A percentile compares a stretch with the other conserved stretches of the same genome.
Conservation (phyloP, 768 basidiomycete genomes). For the Rhizopogon roseolus region DNA sequence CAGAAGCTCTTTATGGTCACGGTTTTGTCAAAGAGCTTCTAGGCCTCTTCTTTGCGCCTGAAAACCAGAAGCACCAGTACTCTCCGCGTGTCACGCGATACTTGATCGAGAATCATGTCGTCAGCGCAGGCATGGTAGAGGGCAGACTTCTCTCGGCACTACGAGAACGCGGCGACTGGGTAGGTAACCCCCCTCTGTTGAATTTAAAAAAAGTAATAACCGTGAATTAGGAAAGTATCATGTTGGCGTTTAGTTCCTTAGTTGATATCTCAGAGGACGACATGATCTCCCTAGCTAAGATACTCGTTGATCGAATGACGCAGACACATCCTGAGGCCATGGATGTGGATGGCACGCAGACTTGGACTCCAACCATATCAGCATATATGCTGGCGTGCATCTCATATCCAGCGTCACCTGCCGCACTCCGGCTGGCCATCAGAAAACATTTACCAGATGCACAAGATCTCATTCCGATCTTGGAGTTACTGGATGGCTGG, state of each 20-base stretch:
- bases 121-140: slow-evolving; percentile 59
- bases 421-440: slow-evolving; percentile 39
- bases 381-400: slow-evolving; percentile 34
- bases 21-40: slow-evolving; percentile 60
- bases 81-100: slow-evolving; percentile 51
- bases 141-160: slow-evolving; percentile 54
- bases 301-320: slow-evolving; percentile 32
- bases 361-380: slow-evolving; percentile 29
- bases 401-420: slow-evolving; percentile 34
- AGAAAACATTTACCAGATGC: slow-evolving; percentile 35
- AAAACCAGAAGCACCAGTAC: slow-evolving; percentile 37
- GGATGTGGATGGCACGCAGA: slow-evolving; percentile 31
- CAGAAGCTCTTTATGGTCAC: slow-evolving; percentile 28
- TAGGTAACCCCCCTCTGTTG: slow-evolving; percentile 19
- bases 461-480: slow-evolving; percentile 31
- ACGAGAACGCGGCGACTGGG: slow-evolving; percentile 64
- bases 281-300: slow-evolving; percentile 47
- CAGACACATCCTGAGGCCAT: slow-evolving; percentile 18
- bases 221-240: slow-evolving; percentile 30
- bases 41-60: slow-evolving; percentile 41
- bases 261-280: slow-evolving; percentile 64
- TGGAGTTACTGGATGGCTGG: slow-evolving; percentile 23
- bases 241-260: slow-evolving; percentile 48
- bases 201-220: background rate
- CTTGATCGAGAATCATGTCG: slow-evolving; percentile 51